Evolutionary conservation across 176 grass and related monocot species (phyloP), one percentile per base, ranked within the genome.

Genomic region (Carex cristatella): DNA sequence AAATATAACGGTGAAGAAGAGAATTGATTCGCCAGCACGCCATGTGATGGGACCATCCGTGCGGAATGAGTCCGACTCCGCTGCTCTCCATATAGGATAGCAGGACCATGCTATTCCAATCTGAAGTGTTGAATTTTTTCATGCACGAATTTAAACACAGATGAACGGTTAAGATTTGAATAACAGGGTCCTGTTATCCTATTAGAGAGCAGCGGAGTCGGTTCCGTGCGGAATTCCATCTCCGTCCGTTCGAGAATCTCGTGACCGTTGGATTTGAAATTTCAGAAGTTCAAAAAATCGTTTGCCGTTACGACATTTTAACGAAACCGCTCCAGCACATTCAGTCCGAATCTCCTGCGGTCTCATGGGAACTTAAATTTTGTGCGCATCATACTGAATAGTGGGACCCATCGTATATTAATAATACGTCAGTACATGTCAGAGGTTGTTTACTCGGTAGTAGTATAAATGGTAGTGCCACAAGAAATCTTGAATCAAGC

Each of bases 251-350:
- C 49, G 13, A 54, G 10, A 27, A 31, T 55, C 51, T 78, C 9
- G 6, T 5, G 74, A 57, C 74, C 74, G 74, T 57, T 78, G 48
- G 74, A 78, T 78, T 74, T 4, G 7, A 74, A 74, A 12, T 74
- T 74, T 42, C 15, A 49, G 1, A 74, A 53, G 1, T 74, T 74
- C 44, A 44, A 74, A 74, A 51, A 23, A 74, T 74, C 70, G 44
- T 28, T 49, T 74, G n/a, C 70, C 70, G 70, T 74, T 74, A 74
- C 44, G 69, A 72, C 68, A 23, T 23, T 67, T 67, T 68, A 0
- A 68, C 65, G 16, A 70, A 42, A 27, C 70, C 18, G 44, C n/a
- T 14, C 70, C 70, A 74, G 70, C 70, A 3, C n/a, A 74, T 49
- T 4, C 18, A 51, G 9, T 23, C 10, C 70, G 3, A 53, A 49